Percentiles rank a stretch among this genome's conserved stretches.
Evolutionary conservation across 1,139 yeast species (phyloP).

Genomic region (Pichia sp.): DNA sequence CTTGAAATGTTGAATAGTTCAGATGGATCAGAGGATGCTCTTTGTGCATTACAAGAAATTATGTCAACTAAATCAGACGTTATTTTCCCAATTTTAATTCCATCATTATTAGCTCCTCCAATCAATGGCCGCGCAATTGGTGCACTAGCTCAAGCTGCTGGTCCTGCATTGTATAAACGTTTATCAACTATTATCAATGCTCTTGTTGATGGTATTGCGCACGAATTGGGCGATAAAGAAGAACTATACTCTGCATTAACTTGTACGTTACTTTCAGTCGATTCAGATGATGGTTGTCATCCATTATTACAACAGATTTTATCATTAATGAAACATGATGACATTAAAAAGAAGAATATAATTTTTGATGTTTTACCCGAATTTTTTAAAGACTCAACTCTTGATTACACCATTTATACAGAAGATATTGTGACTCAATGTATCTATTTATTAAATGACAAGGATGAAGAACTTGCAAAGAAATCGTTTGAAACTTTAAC

Average conservation of each 20-base stretch:
- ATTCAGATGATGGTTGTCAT: constrained; percentile 76
- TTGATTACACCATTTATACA: constrained; percentile 69
- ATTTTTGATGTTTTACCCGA: constrained; percentile 63
- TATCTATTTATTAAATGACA: constrained; percentile 68
- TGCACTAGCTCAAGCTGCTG: constrained; percentile 87
- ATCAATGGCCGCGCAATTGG: constrained; percentile 86
- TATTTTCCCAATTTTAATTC: constrained; percentile 89
- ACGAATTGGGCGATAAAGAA: constrained; percentile 37
- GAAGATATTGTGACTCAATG: constrained; percentile 71
- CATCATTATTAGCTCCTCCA: constrained; percentile 76
- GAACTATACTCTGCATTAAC: constrained; percentile 49
- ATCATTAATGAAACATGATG: constrained; percentile 71
- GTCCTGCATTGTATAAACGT: constrained; percentile 69
- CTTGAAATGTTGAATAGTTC: constrained; percentile 57
- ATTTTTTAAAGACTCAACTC: constrained; percentile 57
- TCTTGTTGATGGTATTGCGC: constrained; percentile 55
- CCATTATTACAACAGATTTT: constrained; percentile 79
- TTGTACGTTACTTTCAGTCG: constrained; percentile 62
- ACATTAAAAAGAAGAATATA: constrained; percentile 56
- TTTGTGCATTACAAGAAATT: constrained; percentile 83
- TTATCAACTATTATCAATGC: constrained; percentile 66
- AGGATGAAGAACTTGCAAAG: constrained; percentile 54
- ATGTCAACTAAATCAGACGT: constrained; percentile 88
- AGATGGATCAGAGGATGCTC: constrained; percentile 68
- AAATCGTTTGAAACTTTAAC: constrained; percentile 65